phyloP scores from a whole-genome alignment of 2,329 filamentous ascomycete species.

The Graphilbum fragrans region DNA sequence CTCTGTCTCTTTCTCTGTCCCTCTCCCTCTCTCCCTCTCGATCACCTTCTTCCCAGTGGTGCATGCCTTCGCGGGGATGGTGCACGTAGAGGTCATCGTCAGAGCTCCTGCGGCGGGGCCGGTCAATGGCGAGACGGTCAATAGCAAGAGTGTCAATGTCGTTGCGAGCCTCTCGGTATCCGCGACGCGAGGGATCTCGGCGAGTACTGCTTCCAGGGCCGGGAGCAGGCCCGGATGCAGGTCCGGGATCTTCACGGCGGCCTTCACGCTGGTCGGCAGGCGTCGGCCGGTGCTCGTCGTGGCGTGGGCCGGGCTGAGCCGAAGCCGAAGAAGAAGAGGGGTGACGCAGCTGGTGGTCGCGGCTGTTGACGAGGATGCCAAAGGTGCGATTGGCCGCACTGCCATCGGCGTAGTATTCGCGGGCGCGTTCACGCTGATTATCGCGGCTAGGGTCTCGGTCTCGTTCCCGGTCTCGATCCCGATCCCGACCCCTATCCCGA shows the following conservation, averaged over 20 bases:
- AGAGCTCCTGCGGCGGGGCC: conserved; percentile 2
- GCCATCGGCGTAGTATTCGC: conserved; percentile 11
- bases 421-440: conserved; percentile 1
- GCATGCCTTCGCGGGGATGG: conserved; percentile 6
- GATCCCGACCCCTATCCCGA: conserved; percentile 24
- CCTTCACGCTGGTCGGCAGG: neutral
- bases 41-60: conserved; percentile 8
- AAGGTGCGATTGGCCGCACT: conserved; percentile 6
- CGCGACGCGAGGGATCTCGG: neutral
- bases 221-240: too few relatives aligned
- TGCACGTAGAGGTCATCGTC: conserved; percentile 9
- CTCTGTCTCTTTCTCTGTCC: conserved; percentile 11
- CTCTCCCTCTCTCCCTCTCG: conserved; percentile 10
- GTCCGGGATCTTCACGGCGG: neutral
- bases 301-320: neutral
- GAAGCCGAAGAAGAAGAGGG: neutral
- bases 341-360: conserved; percentile 7
- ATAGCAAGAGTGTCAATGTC: conserved; percentile 1
- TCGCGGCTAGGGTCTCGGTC: conserved; percentile 5
- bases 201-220: neutral
- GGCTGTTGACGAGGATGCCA: conserved; percentile 9
- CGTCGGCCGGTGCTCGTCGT: neutral
- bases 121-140: conserved; percentile 6
- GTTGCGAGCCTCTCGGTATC: neutral
- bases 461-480: conserved; percentile 1